Evolutionary conservation across 345 rosid species (phyloP), one percentile per base, ranked within the genome.

Genomic region (Eucalyptus marginata): DNA sequence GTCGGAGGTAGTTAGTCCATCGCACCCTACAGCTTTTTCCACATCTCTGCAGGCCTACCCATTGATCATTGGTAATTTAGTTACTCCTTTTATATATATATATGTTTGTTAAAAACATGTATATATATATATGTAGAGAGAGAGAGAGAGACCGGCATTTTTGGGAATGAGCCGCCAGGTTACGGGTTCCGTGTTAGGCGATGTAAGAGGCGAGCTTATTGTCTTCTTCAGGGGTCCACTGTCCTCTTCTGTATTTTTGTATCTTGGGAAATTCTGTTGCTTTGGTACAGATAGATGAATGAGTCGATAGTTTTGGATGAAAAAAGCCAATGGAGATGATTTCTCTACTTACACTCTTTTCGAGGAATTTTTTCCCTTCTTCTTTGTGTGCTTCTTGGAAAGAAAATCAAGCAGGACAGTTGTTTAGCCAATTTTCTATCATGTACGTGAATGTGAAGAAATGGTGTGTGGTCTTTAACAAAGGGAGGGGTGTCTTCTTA

Each of bases 171-270:
- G 99, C 43, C 97, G 97, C 97, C 99, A 97, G 93, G 93, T 95
- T 96, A 40, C 99, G 94, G 90, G 98, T 97, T 86, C 99, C 99
- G 44, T 96, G 99, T 91, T 97, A 96, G 90, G 98, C 94, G 56
- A 98, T 95, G 90, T 96, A 97, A 47, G 99, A 96, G 87, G 99
- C 94, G 87, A 98, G 94, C 90, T 98, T 97, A 93, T 97, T 98
- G 92, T 98, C 99, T 93, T 97, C 99, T 89, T 97, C 99, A 62
- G 98, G 99, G 50, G 99, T 97, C 99, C 99, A 97, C 86, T 97
- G 99, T 16, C 99, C 99, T 97, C 86, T 88, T 90, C 86, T 89
- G 89, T 89, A 43, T 68, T 64, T 71, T 49, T 46, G 18, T 40
- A 86, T 49, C 64, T 71, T 85, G 31, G 36, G 49, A 43, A 66